phyloP scores from a whole-genome alignment of 2,329 filamentous ascomycete species.

The Coccinonectria pachysandricola region DNA sequence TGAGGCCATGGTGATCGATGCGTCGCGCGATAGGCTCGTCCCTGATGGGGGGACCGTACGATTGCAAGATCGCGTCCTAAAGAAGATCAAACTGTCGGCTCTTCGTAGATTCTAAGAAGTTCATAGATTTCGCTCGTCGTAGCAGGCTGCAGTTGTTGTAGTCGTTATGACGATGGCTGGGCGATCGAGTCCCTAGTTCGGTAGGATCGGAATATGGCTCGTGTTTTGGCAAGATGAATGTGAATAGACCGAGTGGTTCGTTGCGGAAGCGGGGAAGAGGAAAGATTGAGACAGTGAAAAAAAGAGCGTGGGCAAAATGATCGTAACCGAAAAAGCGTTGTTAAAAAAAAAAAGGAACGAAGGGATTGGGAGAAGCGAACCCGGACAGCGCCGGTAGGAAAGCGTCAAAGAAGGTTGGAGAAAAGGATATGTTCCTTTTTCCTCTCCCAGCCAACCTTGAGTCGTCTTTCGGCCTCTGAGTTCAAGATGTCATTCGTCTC shows the following conservation, averaged over 20 bases:
- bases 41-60: conserved; percentile 5
- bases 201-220: conserved; percentile 17
- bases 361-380: conserved; percentile 4
- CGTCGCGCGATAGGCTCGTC: too few relatives aligned
- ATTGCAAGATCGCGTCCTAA: conserved; percentile 3
- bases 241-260: conserved; percentile 7
- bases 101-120: conserved; percentile 4
- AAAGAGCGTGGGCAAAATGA: conserved; percentile 6
- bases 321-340: conserved; percentile 8
- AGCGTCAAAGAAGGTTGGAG: conserved; percentile 6
- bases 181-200: conserved; percentile 12
- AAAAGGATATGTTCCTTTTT: conserved; percentile 8
- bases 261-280: conserved; percentile 7
- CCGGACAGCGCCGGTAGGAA: conserved; percentile 4
- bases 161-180: conserved; percentile 7
- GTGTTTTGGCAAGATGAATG: conserved; percentile 10
- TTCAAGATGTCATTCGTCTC: conserved; percentile 5
- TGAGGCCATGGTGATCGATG: conserved; percentile 25
- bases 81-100: conserved; percentile 4
- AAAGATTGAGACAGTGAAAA: conserved; percentile 5
- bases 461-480: conserved; percentile 4
- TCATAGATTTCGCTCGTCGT: too few relatives aligned
- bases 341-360: conserved; percentile 11
- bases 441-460: conserved; percentile 5
- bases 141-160: too few relatives aligned